These are phyloP conservation scores for Cadophora sp. DNA, from an alignment of 2,329 filamentous ascomycete genomes.

Conservation along the genomic window DNA sequence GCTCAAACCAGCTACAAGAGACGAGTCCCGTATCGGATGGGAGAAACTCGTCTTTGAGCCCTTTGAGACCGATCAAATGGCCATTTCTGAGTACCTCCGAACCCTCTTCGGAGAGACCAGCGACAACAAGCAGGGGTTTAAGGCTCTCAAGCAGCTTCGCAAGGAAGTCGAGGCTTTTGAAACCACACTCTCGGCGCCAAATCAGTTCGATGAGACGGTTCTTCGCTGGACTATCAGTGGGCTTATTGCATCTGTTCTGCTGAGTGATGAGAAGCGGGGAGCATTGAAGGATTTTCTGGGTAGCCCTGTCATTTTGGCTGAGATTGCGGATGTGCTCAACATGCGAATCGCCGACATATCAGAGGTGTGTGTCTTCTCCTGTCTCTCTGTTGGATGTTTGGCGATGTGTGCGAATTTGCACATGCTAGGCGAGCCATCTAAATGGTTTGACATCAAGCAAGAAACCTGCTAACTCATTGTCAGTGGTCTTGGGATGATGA, in stretches of 20 bases:
- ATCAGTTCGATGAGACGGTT: conserved; percentile 49
- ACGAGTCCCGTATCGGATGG: conserved; percentile 58
- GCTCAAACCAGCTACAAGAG: conserved; percentile 58
- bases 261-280: conserved; percentile 57
- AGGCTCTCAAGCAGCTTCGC: conserved; percentile 51
- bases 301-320: conserved; percentile 55
- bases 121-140: conserved; percentile 46
- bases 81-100: conserved; percentile 57
- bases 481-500: conserved; percentile 58
- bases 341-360: conserved; percentile 59
- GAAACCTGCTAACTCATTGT: background rate
- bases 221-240: conserved; percentile 55
- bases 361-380: background rate
- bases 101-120: conserved; percentile 51
- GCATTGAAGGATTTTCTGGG: conserved; percentile 57
- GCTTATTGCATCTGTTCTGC: conserved; percentile 55
- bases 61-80: conserved; percentile 51
- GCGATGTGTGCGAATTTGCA: background rate
- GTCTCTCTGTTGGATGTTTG: background rate
- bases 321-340: conserved; percentile 63
- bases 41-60: conserved; percentile 61
- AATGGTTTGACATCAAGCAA: background rate
- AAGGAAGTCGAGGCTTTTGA: conserved; percentile 49
- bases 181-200: conserved; percentile 27
- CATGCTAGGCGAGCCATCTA: background rate